A percentile compares a stretch with the other conserved stretches of the same genome.
Conservation (phyloP, 106 monocot species). For the Agapanthus africanus region DNA sequence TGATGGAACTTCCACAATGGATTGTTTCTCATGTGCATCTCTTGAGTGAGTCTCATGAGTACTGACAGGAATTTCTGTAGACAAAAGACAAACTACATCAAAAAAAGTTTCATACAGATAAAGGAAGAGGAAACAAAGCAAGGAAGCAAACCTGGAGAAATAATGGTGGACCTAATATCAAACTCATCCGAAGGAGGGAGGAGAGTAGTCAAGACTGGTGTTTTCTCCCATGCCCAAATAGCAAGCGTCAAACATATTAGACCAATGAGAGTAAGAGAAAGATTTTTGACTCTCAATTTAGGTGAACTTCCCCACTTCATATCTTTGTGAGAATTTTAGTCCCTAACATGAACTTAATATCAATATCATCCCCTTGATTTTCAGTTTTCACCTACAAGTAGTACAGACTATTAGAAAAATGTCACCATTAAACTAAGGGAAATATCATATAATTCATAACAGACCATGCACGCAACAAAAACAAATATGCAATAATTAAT, state of each 20-base stretch:
- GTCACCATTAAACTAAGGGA: too few species aligned
- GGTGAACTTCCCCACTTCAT: constrained; percentile 45
- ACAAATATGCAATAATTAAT: too few species aligned
- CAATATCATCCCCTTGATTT: too few species aligned
- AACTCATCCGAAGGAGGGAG: constrained; percentile 27
- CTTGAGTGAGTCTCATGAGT: not conserved
- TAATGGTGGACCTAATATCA: constrained; percentile 1
- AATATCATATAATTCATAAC: too few species aligned
- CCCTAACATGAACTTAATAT: not conserved
- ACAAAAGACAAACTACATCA: not conserved
- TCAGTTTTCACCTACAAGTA: too few species aligned
- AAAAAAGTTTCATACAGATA: not conserved
- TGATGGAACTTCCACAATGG: not conserved
- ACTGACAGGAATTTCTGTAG: not conserved
- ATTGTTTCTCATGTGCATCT: not conserved
- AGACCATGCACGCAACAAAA: too few species aligned
- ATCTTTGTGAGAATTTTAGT: not conserved
- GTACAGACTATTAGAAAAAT: too few species aligned
- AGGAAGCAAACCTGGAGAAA: constrained; percentile 37
- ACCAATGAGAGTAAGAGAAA: constrained; percentile 37
- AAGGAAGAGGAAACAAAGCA: not conserved
- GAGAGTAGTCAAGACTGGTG: constrained; percentile 28
- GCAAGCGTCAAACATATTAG: constrained; percentile 45
- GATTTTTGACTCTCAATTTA: constrained; percentile 37
- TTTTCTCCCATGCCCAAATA: constrained; percentile 61